Conservation (phyloP, 2,329 filamentous ascomycete genomes). For the Phyllosticta ampelicida region DNA sequence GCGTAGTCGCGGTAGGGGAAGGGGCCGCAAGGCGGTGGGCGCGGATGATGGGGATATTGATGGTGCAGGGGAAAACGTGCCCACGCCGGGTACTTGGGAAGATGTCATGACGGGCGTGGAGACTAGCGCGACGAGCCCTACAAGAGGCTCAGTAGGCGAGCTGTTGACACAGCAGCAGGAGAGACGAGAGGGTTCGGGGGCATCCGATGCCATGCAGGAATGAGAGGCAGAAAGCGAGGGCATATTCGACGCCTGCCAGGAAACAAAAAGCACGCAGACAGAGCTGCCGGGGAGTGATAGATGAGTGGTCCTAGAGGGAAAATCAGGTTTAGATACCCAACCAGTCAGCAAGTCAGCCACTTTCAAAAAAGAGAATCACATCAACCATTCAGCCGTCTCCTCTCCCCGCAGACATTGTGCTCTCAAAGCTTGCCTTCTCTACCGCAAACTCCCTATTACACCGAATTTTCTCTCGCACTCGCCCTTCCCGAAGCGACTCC, state of each 20-base stretch:
- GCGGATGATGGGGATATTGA: background rate
- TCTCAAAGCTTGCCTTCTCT: no score
- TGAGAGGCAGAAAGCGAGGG: background rate
- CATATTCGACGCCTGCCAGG: no score
- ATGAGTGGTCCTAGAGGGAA: no score
- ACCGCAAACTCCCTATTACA: no score
- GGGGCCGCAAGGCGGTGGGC: background rate
- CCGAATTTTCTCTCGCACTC: no score
- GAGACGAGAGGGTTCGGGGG: background rate
- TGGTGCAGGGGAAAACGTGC: background rate
- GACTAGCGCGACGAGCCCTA: background rate
- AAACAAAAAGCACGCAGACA: background rate
- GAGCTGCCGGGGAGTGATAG: no score
- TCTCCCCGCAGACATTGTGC: no score
- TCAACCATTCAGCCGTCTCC: no score
- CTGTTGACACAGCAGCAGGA: background rate
- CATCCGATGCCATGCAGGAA: background rate
- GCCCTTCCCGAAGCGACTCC: no score
- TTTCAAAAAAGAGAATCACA: no score
- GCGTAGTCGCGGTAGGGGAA: background rate
- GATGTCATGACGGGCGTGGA: background rate
- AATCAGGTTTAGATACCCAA: no score
- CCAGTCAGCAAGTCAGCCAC: no score
- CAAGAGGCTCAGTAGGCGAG: background rate
- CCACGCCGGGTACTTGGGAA: background rate